Evolutionary conservation across 2,329 filamentous ascomycete species (phyloP), one percentile per base, ranked within the genome.

Genomic region (Microcyclospora tardicrescens): DNA sequence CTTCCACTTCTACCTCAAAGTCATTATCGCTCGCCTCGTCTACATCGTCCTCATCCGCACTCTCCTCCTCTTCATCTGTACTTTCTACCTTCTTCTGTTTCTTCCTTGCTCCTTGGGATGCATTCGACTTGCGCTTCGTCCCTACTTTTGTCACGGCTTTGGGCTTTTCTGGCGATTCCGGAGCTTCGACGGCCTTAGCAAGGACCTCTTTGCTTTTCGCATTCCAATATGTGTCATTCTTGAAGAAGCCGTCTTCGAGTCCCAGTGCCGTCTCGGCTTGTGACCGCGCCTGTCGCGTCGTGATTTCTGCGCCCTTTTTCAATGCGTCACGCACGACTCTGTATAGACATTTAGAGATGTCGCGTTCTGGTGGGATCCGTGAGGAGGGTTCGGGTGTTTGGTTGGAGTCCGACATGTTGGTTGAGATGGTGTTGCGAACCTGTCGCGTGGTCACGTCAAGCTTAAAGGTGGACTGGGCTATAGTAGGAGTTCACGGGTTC

Each of bases 171-270:
- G 49, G 39, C 35, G 50, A 46, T 19, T 41, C 40, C 13, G 49
- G 45, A 10, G 49, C 48, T 13, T 54, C 46, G 3, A 54, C 66
- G 51, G 72, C 64, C 59, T 76, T 65, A 40, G 65, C 61, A 36
- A 77, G 72, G 37, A 76, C 60, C 2, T 60, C 43, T 43, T 73
- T 72, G 52, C 72, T 76, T 40, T 58, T 60, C 10, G 50, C 44
- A 45, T 73, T 78, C 77, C 77, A 80, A 4, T 53, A 50, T 1
- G 50, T 49, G 42, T 68, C 57, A n/a, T 47, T 57, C 49, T 73
- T 79, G 48, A 77, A 68, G 49, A 75, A 78, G 2, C 65, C 72
- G 5, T 60, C 58, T 6, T 66, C 60, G 15, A 79, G 57, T 27
- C 62, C 64, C 10, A 79, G 55, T 35, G 65, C 55, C 40, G 66